Base-by-base conservation (phyloP, 805 yeast species). In the Hanseniaspora occidentalis region DNA sequence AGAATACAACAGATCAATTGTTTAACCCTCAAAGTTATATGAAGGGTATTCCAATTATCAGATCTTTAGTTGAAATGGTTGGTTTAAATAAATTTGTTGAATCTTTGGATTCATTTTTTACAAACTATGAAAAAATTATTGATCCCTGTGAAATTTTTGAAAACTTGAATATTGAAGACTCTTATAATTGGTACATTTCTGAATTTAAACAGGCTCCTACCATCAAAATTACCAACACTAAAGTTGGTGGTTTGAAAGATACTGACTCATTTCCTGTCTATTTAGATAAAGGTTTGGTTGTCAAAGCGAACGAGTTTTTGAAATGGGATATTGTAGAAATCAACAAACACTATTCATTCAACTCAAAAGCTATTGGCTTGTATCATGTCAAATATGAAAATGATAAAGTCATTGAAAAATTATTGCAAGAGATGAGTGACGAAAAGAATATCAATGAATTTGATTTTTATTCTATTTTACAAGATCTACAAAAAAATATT, bases 341-440 rank as follows among this genome's bases (percentile, higher is more conserved):
- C 36, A 38, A 38, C 6, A 40, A 47, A 17, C 48, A 55, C 24
- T 46, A 47, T 4, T 36, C 51, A 7, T 43, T 46, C 18, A 60
- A 60, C 27, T 45, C 49, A 16, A 43, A 49, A 29, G 39, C 48
- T 13, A 44, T 64, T 18, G 77, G 75, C 1, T 62, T 72, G 45
- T 70, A 67, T 46, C 65, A 69, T 39, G 70, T 70, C 1, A 62
- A 69, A 9, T 79, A 78, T 47, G 61, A 57, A 19, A 46, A 58
- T 25, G 11, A 40, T 4, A 39, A 43, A 16, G 47, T 59, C 24
- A 57, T 57, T 38, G 51, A 56, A 2, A 36, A 35, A 9, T 22
- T 42, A 9, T 20, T 38, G 2, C 13, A 35, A 10, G 23, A 25
- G 4, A 11, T 42, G 17, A 36, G 26, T 9, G 48, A 45, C n/a